Percentiles rank a stretch among this genome's conserved stretches.
Evolutionary conservation across 2,329 filamentous ascomycete species (phyloP).

Genomic region (Aspergillus fischeri): DNA sequence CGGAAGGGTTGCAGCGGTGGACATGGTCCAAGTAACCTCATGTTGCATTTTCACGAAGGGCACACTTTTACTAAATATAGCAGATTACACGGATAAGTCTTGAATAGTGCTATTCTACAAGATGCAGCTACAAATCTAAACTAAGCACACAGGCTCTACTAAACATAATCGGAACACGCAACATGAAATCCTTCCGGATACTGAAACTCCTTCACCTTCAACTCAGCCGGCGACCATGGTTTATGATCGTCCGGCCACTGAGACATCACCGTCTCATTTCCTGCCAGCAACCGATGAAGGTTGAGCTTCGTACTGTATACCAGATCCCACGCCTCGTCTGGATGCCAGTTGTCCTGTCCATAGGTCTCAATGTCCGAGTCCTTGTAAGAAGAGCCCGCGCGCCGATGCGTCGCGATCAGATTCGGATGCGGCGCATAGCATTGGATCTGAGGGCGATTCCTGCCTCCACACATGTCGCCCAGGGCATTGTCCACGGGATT

Average conservation of each 20-base stretch:
- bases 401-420: conserved; percentile 47
- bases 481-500: conserved; percentile 44
- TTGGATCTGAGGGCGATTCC: conserved; percentile 24
- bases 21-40: background rate
- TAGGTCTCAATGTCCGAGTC: conserved; percentile 26
- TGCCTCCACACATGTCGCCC: conserved; percentile 45
- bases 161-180: background rate
- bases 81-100: too few species aligned
- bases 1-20: background rate
- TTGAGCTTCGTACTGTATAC: conserved; percentile 25
- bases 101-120: background rate
- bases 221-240: conserved; percentile 17
- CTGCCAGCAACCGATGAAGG: conserved; percentile 18
- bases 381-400: conserved; percentile 31
- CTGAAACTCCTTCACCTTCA: conserved; percentile 14
- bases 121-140: background rate
- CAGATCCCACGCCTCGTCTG: conserved; percentile 16
- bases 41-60: background rate
- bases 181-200: conserved; percentile 20
- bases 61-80: too few species aligned
- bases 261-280: conserved; percentile 14
- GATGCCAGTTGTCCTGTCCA: conserved; percentile 9
- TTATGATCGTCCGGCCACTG: conserved; percentile 16
- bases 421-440: conserved; percentile 43
- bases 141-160: background rate